phyloP scores from a whole-genome alignment of 495 filamentous ascomycete genomes.

The Neurospora sp. region DNA sequence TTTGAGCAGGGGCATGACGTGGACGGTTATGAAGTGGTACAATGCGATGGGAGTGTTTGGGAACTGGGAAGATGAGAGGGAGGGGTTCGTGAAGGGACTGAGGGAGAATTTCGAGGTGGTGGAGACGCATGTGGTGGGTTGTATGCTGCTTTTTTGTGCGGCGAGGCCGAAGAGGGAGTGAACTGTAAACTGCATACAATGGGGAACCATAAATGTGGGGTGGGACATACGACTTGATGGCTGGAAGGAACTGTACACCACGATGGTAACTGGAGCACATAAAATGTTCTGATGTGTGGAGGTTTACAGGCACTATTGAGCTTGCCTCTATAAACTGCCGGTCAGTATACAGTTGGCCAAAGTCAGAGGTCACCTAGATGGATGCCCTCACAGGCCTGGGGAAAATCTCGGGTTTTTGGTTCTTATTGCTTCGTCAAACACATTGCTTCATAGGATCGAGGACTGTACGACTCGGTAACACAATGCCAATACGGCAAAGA shows the following conservation, averaged over 20 bases:
- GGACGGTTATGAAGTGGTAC: constrained; percentile 20
- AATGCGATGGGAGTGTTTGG: constrained; percentile 16
- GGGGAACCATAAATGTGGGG: background rate
- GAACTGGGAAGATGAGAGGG: constrained; percentile 15
- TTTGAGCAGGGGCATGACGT: constrained; percentile 11
- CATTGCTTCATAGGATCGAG: background rate
- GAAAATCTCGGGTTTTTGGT: background rate
- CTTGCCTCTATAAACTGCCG: background rate
- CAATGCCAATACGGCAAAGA: background rate
- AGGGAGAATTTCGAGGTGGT: constrained; percentile 21
- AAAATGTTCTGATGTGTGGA: background rate
- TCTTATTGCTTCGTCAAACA: background rate
- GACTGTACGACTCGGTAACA: background rate
- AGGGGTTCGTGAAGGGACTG: constrained; percentile 26
- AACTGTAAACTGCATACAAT: background rate
- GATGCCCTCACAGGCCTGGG: background rate
- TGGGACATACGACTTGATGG: background rate
- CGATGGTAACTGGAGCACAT: background rate
- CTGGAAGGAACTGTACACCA: background rate
- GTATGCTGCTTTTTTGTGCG: background rate
- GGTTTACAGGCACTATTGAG: background rate
- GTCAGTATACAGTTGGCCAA: background rate
- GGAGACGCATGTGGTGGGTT: constrained; percentile 17
- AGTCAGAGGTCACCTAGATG: background rate
- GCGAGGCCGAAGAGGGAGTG: background rate